phyloP scores from a whole-genome alignment of 78 protist species.

The Dictyostelium discoideum region DNA sequence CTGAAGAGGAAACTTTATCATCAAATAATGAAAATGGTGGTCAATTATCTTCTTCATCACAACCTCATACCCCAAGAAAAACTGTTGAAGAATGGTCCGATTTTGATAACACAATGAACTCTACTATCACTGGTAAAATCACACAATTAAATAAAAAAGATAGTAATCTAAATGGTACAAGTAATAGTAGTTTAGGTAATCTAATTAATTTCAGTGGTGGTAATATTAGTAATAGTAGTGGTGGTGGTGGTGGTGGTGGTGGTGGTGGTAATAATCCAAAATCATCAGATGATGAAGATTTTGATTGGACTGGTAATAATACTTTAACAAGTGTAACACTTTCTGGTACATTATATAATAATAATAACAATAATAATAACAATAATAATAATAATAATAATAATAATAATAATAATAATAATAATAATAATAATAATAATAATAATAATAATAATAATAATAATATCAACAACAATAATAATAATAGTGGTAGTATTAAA shows the following conservation, averaged over 20 bases:
- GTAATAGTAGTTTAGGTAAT: neutral
- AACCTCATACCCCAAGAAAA: conserved; percentile 56
- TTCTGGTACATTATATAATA: neutral
- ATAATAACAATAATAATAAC: too few relatives aligned
- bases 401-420: neutral
- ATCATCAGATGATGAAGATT: conserved; percentile 63
- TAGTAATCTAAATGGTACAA: neutral
- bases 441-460: neutral
- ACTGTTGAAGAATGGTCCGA: conserved; percentile 59
- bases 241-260: neutral
- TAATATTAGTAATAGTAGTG: neutral
- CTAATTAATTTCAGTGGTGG: neutral
- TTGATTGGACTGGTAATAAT: neutral
- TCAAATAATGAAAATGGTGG: neutral
- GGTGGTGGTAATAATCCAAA: neutral
- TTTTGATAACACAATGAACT: conserved; percentile 16
- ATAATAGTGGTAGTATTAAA: neutral
- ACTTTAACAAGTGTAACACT: neutral
- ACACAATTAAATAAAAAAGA: conserved; percentile 20
- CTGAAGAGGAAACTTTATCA: conserved; percentile 33
- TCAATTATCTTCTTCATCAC: neutral
- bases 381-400: neutral
- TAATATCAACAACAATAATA: neutral
- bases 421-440: neutral
- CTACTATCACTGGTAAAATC: conserved; percentile 14